Evolutionary conservation across 495 filamentous ascomycete species (phyloP).

Genomic region (Talaromyces wortmannii): DNA sequence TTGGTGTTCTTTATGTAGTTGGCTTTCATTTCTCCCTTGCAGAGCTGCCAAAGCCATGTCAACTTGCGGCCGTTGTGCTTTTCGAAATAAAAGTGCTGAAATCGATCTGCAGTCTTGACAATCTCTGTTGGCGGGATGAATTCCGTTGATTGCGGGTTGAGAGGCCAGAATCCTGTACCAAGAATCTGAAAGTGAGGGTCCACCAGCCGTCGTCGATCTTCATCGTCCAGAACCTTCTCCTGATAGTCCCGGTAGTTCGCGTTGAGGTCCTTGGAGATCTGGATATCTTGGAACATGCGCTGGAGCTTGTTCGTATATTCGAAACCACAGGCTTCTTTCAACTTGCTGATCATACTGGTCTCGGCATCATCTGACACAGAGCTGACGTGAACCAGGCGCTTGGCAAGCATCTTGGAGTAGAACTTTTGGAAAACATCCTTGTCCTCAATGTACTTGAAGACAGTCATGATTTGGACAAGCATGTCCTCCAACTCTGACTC

Average conservation of each 20-base stretch:
- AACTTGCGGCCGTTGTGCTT: slow-evolving; percentile 96
- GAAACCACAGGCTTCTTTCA: slow-evolving; percentile 97
- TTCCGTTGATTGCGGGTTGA: slow-evolving; percentile 73
- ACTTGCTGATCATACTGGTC: slow-evolving; percentile 98
- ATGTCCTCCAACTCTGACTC: slow-evolving; percentile 89
- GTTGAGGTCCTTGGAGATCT: slow-evolving; percentile 97
- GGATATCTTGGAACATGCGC: slow-evolving; percentile 99
- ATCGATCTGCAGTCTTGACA: slow-evolving; percentile 77
- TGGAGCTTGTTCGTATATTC: slow-evolving; percentile 99
- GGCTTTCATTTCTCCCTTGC: slow-evolving; percentile 92
- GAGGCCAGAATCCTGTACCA: slow-evolving; percentile 96
- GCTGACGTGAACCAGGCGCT: slow-evolving; percentile 87
- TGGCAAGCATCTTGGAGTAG: slow-evolving; percentile 94
- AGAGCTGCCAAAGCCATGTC: slow-evolving; percentile 96
- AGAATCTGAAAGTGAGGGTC: slow-evolving; percentile 83
- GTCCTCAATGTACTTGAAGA: slow-evolving; percentile 99
- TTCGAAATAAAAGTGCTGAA: slow-evolving; percentile 84
- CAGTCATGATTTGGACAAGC: slow-evolving; percentile 94
- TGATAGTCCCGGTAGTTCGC: slow-evolving; percentile 69
- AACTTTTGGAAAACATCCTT: slow-evolving; percentile 99
- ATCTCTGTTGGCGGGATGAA: slow-evolving; percentile 85
- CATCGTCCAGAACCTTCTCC: slow-evolving; percentile 52
- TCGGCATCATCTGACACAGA: slow-evolving; percentile 96
- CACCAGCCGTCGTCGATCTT: slow-evolving; percentile 51
- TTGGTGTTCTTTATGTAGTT: slow-evolving; percentile 86